Base-by-base conservation (phyloP, 306 rosid genomes). In the Fragaria ananassa region DNA sequence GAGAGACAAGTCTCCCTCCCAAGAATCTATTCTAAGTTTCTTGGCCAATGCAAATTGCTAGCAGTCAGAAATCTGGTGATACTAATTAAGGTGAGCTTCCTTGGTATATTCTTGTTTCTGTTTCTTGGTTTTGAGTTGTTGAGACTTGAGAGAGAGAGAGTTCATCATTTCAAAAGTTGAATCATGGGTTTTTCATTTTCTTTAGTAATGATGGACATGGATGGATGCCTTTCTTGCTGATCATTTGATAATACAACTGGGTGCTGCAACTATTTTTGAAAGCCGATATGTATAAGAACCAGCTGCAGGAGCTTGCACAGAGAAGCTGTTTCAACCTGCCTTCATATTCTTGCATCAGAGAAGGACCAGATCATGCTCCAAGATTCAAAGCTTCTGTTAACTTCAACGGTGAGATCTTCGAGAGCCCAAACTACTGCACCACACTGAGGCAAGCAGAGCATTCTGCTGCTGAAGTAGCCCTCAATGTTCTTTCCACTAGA, bases 301-400 rank as follows among this genome's bases (percentile, higher is more conserved):
- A 80, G 72, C 76, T 80, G 63, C 83, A 80, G 56, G 83, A 80
- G 46, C 75, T 80, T 19, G 83, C 83, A 23, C 83, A 80, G 79
- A 80, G 83, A 80, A 80, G 83, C 83, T 80, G 83, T 27, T 80
- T 80, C 75, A 80, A 80, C 65, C 76, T 80, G 3, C 83, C 83
- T 45, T 74, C 79, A 14, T 80, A 80, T 39, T 68, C 83, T 15
- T 80, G 83, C 79, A 60, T 75, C 70, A 80, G 76, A 60, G 65
- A 80, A 80, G 83, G 83, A 11, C 79, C 79, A 17, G 76, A 80
- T 56, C 83, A 80, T 68, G 83, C 83, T 8, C 83, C 83, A 44
- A 58, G 83, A 74, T 80, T 80, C 79, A 80, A 80, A 80, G 83
- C 83, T 37, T 80, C 64, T 34, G 83, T 80, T 0, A 80, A 74